Conservation (phyloP, 441 rosid species). For the Mallotus japonicus region DNA sequence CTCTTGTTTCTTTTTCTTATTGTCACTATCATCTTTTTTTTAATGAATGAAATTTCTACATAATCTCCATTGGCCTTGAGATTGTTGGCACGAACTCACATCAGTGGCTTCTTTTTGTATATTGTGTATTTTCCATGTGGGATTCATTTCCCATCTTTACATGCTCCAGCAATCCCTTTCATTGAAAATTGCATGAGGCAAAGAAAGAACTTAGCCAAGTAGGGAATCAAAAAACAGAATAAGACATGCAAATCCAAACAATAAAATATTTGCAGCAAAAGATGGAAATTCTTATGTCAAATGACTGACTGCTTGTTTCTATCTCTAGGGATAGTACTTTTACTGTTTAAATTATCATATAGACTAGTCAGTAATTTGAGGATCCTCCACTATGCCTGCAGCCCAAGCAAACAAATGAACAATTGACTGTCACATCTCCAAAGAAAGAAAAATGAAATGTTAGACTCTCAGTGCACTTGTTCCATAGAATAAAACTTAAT, state of each 20-base stretch:
- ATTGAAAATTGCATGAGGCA: background rate
- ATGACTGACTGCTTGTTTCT: background rate
- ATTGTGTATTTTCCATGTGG: no score
- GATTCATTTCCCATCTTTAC: no score
- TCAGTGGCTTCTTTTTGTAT: no score
- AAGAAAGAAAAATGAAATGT: background rate
- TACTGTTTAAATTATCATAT: background rate
- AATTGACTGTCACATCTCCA: background rate
- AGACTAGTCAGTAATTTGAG: background rate
- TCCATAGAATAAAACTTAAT: no score
- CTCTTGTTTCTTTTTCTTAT: conserved; percentile 8
- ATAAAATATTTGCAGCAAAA: background rate
- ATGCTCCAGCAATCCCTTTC: background rate
- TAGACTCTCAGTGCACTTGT: background rate
- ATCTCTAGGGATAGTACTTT: background rate
- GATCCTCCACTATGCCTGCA: background rate
- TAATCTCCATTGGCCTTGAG: no score
- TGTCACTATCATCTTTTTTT: background rate
- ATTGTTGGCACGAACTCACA: no score
- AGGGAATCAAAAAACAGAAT: background rate
- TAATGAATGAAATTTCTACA: background rate
- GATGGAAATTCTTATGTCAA: background rate
- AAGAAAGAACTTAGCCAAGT: background rate
- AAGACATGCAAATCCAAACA: background rate
- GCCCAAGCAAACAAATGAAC: background rate